Conservation (phyloP, 495 filamentous ascomycete genomes). For the Astrothelium macrocarpum region DNA sequence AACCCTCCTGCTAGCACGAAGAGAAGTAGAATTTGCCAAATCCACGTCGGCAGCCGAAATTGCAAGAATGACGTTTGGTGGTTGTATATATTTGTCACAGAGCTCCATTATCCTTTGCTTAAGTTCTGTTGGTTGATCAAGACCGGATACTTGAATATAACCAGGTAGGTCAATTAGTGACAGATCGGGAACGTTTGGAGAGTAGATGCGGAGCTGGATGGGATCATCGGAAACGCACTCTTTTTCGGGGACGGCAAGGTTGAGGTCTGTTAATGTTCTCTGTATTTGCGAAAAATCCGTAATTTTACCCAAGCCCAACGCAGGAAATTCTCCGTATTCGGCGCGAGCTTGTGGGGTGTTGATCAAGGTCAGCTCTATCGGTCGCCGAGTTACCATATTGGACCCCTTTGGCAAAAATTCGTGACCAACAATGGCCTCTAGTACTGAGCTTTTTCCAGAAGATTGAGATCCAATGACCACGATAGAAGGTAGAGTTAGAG, state of each 20-base stretch:
- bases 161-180: slow-evolving; percentile 94
- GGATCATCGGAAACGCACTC: slow-evolving; percentile 95
- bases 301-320: slow-evolving; percentile 79
- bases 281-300: slow-evolving; percentile 91
- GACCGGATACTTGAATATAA: slow-evolving; percentile 89
- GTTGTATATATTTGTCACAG: slow-evolving; percentile 95
- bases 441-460: slow-evolving; percentile 93
- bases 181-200: slow-evolving; percentile 88
- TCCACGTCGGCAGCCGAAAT: slow-evolving; percentile 98
- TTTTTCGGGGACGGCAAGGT: slow-evolving; percentile 77
- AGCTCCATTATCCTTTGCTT: slow-evolving; percentile 94
- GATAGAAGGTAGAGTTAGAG: slow-evolving; percentile 83
- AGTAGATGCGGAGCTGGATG: slow-evolving; percentile 90
- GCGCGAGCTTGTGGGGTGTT: slow-evolving; percentile 85
- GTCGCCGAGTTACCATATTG: slow-evolving; percentile 96
- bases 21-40: slow-evolving; percentile 87
- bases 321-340: slow-evolving; percentile 95
- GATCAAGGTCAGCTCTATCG: slow-evolving; percentile 92
- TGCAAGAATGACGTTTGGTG: slow-evolving; percentile 91
- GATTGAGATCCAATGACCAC: slow-evolving; percentile 98
- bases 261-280: slow-evolving; percentile 86
- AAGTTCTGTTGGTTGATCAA: slow-evolving; percentile 81
- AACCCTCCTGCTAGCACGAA: slow-evolving; percentile 81
- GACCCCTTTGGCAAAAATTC: slow-evolving; percentile 95
- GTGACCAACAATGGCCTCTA: slow-evolving; percentile 95